Evolutionary conservation across 1,284 basidiomycete genomes (phyloP), one percentile per base, ranked within the genome.

Genomic region (Tylopilus sp.): DNA sequence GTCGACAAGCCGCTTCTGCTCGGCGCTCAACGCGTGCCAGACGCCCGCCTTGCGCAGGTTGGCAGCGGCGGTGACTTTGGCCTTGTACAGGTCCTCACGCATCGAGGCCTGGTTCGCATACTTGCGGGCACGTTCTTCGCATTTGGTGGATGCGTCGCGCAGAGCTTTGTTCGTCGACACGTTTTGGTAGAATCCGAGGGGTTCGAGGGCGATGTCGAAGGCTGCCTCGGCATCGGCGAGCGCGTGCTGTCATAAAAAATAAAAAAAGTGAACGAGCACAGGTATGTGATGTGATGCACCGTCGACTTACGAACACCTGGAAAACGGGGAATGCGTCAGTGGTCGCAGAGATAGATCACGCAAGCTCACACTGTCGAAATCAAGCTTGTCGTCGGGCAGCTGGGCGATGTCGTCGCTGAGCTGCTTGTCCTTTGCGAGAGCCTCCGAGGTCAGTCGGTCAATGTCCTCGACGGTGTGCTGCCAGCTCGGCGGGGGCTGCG

Each of bases 141-240:
- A 82, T 33, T 79, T 78, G 48, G 82, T 86, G 1, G 86, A 84
- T 1, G 86, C 84, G 57, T 90, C 86, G 7, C 89, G 77, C 18
- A 92, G 74, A 39, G 77, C 78, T 62, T 89, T 83, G 45, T 75
- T 72, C 0, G 82, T 71, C 13, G 86, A 86, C 18, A 92, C 86
- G 56, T 89, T 88, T 65, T 89, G 86, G 61, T 90, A 87, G 69
- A 92, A 92, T 0, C 74, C 68, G 12, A 87, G 72, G 0, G 85
- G 85, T 56, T 86, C 83, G 8, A 73, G 60, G 29, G 71, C 60
- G 9, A 64, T 62, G 45, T 83, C 78, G 28, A 81, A 70, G 11
- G 73, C 65, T 10, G 81, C 77, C 41, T 87, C 85, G 9, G 75
- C 74, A 16, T 75, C 62, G 1, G 84, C 79, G 25, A 91, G 76